Evolutionary conservation across 306 rosid genomes (phyloP).

Genomic region (Rubus parviflorus): DNA sequence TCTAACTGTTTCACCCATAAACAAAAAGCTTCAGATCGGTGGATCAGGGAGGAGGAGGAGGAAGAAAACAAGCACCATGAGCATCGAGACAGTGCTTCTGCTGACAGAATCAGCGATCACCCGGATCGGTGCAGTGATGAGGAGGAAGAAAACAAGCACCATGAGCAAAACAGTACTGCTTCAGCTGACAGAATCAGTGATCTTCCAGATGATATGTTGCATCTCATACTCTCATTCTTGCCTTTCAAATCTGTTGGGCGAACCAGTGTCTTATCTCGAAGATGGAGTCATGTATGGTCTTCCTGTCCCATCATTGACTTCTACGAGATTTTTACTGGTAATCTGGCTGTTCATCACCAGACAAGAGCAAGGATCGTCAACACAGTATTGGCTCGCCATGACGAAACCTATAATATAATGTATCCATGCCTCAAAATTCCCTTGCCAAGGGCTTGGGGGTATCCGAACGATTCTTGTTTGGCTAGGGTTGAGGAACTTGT

Average conservation of each 20-base stretch:
- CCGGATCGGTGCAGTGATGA: no score
- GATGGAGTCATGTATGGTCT: not conserved
- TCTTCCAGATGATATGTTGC: not conserved
- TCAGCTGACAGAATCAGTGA: not conserved
- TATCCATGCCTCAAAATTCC: not conserved
- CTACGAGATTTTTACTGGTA: not conserved
- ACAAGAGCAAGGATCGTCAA: not conserved
- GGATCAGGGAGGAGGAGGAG: not conserved
- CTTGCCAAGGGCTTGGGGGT: not conserved
- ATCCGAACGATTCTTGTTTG: not conserved
- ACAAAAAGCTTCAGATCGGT: not conserved
- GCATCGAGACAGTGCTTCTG: no score
- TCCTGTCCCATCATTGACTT: not conserved
- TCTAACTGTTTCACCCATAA: no score
- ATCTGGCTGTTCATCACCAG: not conserved
- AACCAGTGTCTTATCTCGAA: not conserved
- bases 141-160: no score
- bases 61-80: not conserved
- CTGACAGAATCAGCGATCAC: no score
- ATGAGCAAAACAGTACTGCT: not conserved
- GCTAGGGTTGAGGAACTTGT: not conserved
- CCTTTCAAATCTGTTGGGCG: slow-evolving; percentile 14
- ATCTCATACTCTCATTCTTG: slow-evolving; percentile 15
- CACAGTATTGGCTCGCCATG: not conserved
- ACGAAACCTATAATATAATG: slow-evolving; percentile 4